phyloP scores from a whole-genome alignment of 345 rosid genomes.

The Dimocarpus longan region DNA sequence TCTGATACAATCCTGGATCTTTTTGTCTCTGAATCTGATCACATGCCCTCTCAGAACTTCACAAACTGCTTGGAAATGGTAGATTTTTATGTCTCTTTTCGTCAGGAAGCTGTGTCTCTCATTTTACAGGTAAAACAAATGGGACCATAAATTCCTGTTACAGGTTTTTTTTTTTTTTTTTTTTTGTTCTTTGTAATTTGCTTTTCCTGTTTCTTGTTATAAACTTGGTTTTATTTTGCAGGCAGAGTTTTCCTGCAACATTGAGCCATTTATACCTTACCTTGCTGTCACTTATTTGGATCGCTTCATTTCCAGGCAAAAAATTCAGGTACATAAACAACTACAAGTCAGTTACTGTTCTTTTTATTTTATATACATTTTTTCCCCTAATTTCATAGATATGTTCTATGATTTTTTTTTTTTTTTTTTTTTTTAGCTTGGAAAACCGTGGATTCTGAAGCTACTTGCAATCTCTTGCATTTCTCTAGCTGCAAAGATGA shows the following conservation, averaged over 20 bases:
- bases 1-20: conserved; percentile 29
- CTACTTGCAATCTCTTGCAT: conserved; percentile 45
- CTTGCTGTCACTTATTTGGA: conserved; percentile 60
- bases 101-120: conserved; percentile 48
- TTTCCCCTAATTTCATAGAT: not conserved
- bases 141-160: not conserved
- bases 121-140: conserved; percentile 36
- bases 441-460: conserved; percentile 45
- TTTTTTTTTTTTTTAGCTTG: conserved; percentile 38
- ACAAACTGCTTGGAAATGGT: conserved; percentile 23
- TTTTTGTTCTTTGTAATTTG: not conserved
- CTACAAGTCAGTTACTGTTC: not conserved
- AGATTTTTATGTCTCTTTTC: conserved; percentile 31
- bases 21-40: conserved; percentile 46
- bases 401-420: conserved; percentile 9
- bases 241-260: conserved; percentile 35
- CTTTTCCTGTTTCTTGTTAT: conserved; percentile 4
- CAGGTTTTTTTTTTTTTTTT: not conserved
- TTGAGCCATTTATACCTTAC: conserved; percentile 37
- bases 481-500: conserved; percentile 59
- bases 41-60: conserved; percentile 39
- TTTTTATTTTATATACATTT: not conserved
- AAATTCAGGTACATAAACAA: conserved; percentile 34
- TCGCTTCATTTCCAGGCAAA: conserved; percentile 45
- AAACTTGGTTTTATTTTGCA: conserved; percentile 14